Conservation (phyloP, 495 filamentous ascomycete genomes). For the Hyphodiscus hymeniophilus region DNA sequence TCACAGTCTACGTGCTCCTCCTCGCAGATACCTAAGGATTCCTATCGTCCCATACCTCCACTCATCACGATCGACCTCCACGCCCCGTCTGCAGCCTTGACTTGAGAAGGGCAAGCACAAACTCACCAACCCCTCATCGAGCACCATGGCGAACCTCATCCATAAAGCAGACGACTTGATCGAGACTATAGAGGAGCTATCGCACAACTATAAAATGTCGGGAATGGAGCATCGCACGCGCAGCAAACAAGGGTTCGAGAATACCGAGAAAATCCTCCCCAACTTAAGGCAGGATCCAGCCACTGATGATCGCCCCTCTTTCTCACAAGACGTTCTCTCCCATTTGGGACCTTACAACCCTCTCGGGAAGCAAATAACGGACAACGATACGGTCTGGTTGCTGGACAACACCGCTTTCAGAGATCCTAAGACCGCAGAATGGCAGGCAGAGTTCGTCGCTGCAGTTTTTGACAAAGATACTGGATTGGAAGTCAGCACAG, state of each 20-base stretch:
- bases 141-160: no score
- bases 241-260: conserved; percentile 32
- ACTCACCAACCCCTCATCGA: no score
- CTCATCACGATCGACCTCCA: no score
- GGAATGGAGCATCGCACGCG: conserved; percentile 23
- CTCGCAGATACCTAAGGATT: no score
- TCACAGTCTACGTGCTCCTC: no score
- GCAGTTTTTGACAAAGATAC: conserved; percentile 68
- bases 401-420: conserved; percentile 85
- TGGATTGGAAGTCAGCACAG: conserved; percentile 53
- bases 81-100: no score
- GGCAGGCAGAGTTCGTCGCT: conserved; percentile 74
- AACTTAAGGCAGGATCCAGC: conserved; percentile 22
- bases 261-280: conserved; percentile 31
- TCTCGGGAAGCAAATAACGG: conserved; percentile 28
- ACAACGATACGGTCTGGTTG: conserved; percentile 69
- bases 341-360: conserved; percentile 39
- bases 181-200: no score
- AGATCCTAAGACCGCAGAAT: conserved; percentile 33
- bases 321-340: conserved; percentile 30
- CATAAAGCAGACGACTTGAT: no score
- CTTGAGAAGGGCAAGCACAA: no score
- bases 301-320: conserved; percentile 15
- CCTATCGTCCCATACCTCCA: no score
- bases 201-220: background rate